Base-by-base conservation (phyloP, 768 basidiomycete species). In the Suillus bovinus region DNA sequence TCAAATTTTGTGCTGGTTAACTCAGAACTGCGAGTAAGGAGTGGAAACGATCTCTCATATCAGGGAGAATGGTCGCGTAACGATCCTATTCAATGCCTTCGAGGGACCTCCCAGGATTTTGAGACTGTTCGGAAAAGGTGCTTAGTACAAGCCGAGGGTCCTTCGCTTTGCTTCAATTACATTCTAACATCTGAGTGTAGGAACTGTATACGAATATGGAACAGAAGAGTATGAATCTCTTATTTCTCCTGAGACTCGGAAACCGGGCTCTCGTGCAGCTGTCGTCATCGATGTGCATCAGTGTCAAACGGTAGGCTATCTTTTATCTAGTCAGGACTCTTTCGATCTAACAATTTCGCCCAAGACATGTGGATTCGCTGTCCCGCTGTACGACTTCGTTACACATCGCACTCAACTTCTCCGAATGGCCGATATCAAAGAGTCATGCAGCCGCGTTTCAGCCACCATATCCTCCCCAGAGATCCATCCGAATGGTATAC, bases 311-410 rank as follows among this genome's bases (percentile, higher is more conserved):
- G 82, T 83, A 54, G 3, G 24, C 27, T 29, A 27, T 38, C 7
- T 38, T 9, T 16, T 14, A 29, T 47, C 34, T 52, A 20, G n/a
- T 44, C 36, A 11, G 10, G 13, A 14, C 8, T 34, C 17, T 7
- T 20, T 39, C 31, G 27, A 49, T 22, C 33, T 41, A 53, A 38
- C 60, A 42, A 3, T 56, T 56, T 5, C 5, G 16, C 9, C n/a
- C 7, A 17, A 89, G 88, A 86, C 87, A 1, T 90, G 88, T 64
- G 87, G 89, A 22, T 89, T 76, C 64, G 81, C 81, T 5, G 84
- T 90, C 22, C 88, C 89, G 6, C 77, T 83, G 61, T 89, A 84
- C 68, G 77, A 80, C 42, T 90, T 86, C 72, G 76, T 81, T 59
- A 75, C 78, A 27, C 83, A 87, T 60, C 86, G 88, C 22, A 81